These are phyloP conservation scores for Thoreauomyces humboldtii DNA, from an alignment of 192 early-diverging fungal species.

Conservation along the genomic window DNA sequence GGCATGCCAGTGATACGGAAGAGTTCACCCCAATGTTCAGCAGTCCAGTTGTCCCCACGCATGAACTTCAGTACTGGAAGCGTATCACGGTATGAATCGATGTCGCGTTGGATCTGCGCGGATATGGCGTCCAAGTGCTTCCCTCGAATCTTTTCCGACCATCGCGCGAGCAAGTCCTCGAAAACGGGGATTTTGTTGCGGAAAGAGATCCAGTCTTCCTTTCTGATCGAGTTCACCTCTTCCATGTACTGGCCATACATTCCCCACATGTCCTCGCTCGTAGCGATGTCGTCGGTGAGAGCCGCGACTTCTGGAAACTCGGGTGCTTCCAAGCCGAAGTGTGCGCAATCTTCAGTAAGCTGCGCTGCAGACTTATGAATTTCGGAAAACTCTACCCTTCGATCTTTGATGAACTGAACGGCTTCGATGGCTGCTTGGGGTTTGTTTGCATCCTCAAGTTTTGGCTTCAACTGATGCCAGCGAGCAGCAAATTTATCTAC, in stretches of 20 bases:
- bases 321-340: slow-evolving; percentile 44
- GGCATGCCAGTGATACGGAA: slow-evolving; percentile 43
- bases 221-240: slow-evolving; percentile 21
- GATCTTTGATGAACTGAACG: slow-evolving; percentile 42
- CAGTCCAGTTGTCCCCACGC: slow-evolving; percentile 55
- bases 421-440: slow-evolving; percentile 22
- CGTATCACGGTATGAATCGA: slow-evolving; percentile 40
- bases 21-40: slow-evolving; percentile 59
- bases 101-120: slow-evolving; percentile 35
- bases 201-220: slow-evolving; percentile 59
- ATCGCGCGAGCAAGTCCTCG: slow-evolving; percentile 45
- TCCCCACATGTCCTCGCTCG: slow-evolving; percentile 39
- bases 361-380: slow-evolving; percentile 34
- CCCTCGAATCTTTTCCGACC: slow-evolving; percentile 40
- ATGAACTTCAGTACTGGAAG: slow-evolving; percentile 49
- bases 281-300: slow-evolving; percentile 29
- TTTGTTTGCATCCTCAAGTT: slow-evolving; percentile 19
- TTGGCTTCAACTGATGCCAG: slow-evolving; percentile 57
- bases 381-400: slow-evolving; percentile 44
- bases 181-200: slow-evolving; percentile 38
- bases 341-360: slow-evolving; percentile 43
- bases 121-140: slow-evolving; percentile 36
- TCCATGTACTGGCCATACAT: slow-evolving; percentile 36
- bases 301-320: slow-evolving; percentile 40
- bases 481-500: slow-evolving; percentile 50